A percentile compares a stretch with the other conserved stretches of the same genome.
phyloP scores from a whole-genome alignment of 1,284 basidiomycete genomes.

The Xerocomus cyaneibrunnescens region DNA sequence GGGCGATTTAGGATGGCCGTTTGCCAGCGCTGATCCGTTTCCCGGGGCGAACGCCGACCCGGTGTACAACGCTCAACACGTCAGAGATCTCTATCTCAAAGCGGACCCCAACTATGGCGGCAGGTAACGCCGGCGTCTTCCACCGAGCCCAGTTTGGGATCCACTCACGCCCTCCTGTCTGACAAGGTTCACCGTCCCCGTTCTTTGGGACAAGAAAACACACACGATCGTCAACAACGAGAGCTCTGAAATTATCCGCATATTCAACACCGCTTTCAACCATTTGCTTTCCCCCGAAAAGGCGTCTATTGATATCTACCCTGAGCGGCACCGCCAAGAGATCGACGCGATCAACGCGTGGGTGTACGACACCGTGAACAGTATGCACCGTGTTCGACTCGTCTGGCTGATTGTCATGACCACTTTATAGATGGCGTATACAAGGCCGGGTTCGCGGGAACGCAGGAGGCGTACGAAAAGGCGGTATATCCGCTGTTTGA shows the following conservation, averaged over 20 bases:
- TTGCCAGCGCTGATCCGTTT: slow-evolving; percentile 69
- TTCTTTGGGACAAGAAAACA: slow-evolving; percentile 92
- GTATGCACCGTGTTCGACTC: slow-evolving; percentile 37
- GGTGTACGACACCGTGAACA: slow-evolving; percentile 85
- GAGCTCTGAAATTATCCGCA: slow-evolving; percentile 90
- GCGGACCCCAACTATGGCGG: slow-evolving; percentile 71
- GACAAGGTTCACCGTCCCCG: slow-evolving; percentile 81
- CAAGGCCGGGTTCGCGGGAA: slow-evolving; percentile 85
- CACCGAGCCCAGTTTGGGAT: too few relatives aligned
- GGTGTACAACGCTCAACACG: slow-evolving; percentile 61
- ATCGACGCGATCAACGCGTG: slow-evolving; percentile 89
- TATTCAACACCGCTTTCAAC: slow-evolving; percentile 87
- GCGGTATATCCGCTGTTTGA: slow-evolving; percentile 74
- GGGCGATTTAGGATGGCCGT: slow-evolving; percentile 87
- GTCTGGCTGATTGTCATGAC: neutral
- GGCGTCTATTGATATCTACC: slow-evolving; percentile 76
- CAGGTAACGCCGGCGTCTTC: slow-evolving; percentile 40
- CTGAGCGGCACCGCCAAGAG: slow-evolving; percentile 64
- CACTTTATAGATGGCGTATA: slow-evolving; percentile 73
- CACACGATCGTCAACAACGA: slow-evolving; percentile 96
- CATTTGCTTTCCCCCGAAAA: slow-evolving; percentile 63
- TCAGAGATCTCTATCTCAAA: slow-evolving; percentile 85
- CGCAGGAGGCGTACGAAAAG: slow-evolving; percentile 79
- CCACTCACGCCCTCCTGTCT: neutral
- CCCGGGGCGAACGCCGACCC: slow-evolving; percentile 74